Percentiles rank a stretch among this genome's conserved stretches.
Evolutionary conservation across 1,284 basidiomycete species (phyloP).

Genomic region (Austroboletus rostrupii): DNA sequence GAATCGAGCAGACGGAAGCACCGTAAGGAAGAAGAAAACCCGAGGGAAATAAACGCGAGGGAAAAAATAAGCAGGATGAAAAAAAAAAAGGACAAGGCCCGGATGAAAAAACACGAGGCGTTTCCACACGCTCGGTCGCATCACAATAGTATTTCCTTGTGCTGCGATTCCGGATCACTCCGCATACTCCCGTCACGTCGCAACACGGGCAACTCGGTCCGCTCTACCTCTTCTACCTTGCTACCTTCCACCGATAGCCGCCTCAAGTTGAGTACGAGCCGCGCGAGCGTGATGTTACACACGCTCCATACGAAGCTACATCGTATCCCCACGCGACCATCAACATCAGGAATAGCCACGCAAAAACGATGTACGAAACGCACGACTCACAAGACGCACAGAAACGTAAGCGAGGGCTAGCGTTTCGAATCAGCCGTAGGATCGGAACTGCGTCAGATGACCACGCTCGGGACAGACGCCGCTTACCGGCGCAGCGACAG

Average conservation of each 20-base stretch:
- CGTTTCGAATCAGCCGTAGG: neutral
- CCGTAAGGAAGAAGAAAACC: no score
- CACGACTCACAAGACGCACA: slow-evolving; percentile 28
- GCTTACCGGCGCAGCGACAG: slow-evolving; percentile 29
- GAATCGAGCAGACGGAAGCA: no score
- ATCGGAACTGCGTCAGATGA: neutral
- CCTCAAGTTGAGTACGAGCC: slow-evolving; percentile 37
- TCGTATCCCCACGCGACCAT: no score
- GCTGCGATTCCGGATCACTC: neutral
- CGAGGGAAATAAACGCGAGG: neutral
- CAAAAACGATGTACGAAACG: neutral
- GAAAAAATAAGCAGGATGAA: neutral
- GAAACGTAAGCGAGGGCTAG: slow-evolving; percentile 26
- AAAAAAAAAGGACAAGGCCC: neutral
- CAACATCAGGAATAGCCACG: slow-evolving; percentile 2
- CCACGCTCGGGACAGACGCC: neutral
- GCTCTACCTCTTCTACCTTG: neutral
- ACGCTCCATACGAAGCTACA: slow-evolving; percentile 39
- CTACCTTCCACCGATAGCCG: slow-evolving; percentile 8
- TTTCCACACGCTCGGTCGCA: neutral
- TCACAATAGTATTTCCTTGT: neutral
- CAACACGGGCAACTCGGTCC: slow-evolving; percentile 9
- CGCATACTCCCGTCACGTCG: neutral
- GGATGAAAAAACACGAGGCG: neutral
- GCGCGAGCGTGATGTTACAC: slow-evolving; percentile 35